A percentile compares a stretch with the other conserved stretches of the same genome.
Evolutionary conservation across 257 asterid genomes (phyloP).

Genomic region (Thymus mandschuricus): DNA sequence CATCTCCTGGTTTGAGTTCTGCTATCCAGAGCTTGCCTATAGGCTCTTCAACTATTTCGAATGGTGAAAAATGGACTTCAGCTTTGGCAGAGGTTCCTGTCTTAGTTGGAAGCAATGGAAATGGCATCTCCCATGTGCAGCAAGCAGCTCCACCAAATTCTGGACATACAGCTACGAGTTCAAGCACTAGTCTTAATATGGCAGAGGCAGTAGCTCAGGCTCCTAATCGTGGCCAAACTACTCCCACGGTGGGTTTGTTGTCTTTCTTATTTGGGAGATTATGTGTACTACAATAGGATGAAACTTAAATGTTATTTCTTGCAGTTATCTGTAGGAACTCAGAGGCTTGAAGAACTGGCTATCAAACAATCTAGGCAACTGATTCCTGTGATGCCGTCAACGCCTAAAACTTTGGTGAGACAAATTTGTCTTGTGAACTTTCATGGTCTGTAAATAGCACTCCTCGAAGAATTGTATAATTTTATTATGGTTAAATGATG

Average conservation of each 20-base stretch:
- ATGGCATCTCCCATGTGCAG: slow-evolving; percentile 44
- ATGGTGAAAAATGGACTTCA: slow-evolving; percentile 78
- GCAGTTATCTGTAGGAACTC: slow-evolving; percentile 64
- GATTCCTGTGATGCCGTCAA: slow-evolving; percentile 74
- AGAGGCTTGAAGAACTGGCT: slow-evolving; percentile 80
- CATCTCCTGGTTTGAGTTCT: slow-evolving; percentile 69
- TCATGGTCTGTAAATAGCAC: not conserved
- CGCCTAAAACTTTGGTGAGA: slow-evolving; percentile 64
- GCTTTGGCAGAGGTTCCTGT: slow-evolving; percentile 78
- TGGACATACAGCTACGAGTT: slow-evolving; percentile 37
- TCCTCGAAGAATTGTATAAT: not conserved
- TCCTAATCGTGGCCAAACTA: slow-evolving; percentile 52
- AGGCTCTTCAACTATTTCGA: slow-evolving; percentile 46
- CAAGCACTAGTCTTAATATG: slow-evolving; percentile 62
- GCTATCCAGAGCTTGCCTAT: slow-evolving; percentile 54
- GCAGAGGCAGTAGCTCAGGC: slow-evolving; percentile 83
- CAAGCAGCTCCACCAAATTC: slow-evolving; percentile 46
- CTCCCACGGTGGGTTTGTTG: slow-evolving; percentile 56
- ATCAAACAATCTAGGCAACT: slow-evolving; percentile 76
- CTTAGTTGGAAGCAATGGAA: slow-evolving; percentile 44
- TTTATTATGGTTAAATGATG: slow-evolving; percentile 19
- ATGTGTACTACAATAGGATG: slow-evolving; percentile 27
- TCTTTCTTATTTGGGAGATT: slow-evolving; percentile 1
- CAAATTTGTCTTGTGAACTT: slow-evolving; percentile 15
- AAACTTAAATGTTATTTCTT: slow-evolving; percentile 21